Base-by-base conservation (phyloP, 2,329 filamentous ascomycete species). In the Neocucurbitaria cava region DNA sequence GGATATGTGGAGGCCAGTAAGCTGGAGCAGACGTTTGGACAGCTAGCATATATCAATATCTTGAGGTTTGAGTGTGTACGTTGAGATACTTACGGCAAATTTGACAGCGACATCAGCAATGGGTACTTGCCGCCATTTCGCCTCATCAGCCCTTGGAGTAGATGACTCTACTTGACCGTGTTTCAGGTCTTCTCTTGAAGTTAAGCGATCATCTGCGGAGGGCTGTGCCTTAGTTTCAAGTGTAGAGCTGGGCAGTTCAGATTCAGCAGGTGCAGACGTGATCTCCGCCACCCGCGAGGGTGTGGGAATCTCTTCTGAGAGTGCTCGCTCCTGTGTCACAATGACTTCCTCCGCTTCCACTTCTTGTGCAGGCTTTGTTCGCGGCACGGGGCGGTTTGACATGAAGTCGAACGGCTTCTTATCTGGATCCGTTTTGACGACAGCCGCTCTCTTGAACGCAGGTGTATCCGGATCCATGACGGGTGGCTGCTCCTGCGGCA, bases 11-110 rank as follows among this genome's bases (percentile, higher is more conserved):
- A 87, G 85, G 56, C 91, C 91, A n/a, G 89, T 93, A 56, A 96
- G 82, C 73, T 95, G 90, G 73, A 89, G 86, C 57, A 92, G 79
- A 54, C 91, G 88, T 78, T 96, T 96, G 68, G 88, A 79, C 61
- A 95, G 83, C 93, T 97, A 40, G 63, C 20, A 28, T 15, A n/a
- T 52, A 46, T 70, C 56, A 47, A 46, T 46, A 54, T 30, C 13
- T 28, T 13, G 46, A 23, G 9, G 5, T 18, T 5, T n/a, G 13
- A 20, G 20, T 20, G 28, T 24, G 24, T 5, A 21, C 2, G 13
- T 20, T 24, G 15, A 30, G 15, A 18, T 20, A 54, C 73, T 66
- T 71, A 76, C 74, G 30, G 72, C 72, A 24, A 76, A 76, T 40
- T 76, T 76, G 54, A 75, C 38, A 13, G 51, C 52, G 17, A 62